phyloP scores from a whole-genome alignment of 2,329 filamentous ascomycete species.

The Calonectria naviculata region DNA sequence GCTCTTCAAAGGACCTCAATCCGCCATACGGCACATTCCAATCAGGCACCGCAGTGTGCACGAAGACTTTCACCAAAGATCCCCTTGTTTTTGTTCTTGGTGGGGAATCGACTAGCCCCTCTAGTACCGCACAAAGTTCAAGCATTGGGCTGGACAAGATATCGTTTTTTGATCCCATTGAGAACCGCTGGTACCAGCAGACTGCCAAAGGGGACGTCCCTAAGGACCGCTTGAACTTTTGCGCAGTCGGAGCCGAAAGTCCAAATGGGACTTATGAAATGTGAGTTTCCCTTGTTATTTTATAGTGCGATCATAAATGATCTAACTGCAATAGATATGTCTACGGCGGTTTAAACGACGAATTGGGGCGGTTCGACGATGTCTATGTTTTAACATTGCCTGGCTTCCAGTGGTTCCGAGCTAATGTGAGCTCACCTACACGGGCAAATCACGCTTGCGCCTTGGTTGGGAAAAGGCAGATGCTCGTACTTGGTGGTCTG shows the following conservation, averaged over 20 bases:
- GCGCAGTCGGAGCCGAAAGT: not conserved
- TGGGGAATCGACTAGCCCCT: not conserved
- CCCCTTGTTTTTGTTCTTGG: not conserved
- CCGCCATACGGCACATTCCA: not conserved
- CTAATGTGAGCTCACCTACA: not conserved
- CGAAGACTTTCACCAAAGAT: not conserved
- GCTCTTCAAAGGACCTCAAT: not conserved
- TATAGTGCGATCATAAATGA: not conserved
- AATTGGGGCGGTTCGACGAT: not conserved
- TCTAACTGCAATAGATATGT: not conserved
- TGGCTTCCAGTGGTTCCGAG: not conserved
- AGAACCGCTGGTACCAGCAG: not conserved
- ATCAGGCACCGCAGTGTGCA: not conserved
- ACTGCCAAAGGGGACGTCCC: not conserved
- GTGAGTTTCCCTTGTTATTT: not conserved
- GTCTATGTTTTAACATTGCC: not conserved
- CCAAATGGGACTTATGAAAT: not conserved
- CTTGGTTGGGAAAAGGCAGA: not conserved
- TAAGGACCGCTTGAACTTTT: not conserved
- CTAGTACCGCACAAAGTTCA: not conserved
- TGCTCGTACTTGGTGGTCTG: not conserved
- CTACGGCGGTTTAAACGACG: not conserved
- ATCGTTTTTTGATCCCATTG: not conserved
- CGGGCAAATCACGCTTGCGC: not conserved
- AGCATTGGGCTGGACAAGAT: not conserved